Conservation (phyloP, 225 moss, liverwort and hornwort genomes). For the Straminergon stramineum region DNA sequence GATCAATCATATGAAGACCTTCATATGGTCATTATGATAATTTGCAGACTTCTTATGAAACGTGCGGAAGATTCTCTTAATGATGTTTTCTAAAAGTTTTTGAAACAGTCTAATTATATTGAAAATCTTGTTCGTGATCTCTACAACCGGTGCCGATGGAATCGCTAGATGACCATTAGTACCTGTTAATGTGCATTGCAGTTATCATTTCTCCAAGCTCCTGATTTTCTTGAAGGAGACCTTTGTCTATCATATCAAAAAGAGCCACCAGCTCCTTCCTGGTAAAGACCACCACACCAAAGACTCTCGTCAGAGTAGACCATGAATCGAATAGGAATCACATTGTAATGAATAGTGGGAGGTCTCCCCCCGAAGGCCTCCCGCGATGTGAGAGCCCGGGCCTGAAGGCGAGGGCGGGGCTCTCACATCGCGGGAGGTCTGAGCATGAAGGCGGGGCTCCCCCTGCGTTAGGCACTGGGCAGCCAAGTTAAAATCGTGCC, state of each 20-base stretch:
- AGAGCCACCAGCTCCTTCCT: constrained; percentile 80
- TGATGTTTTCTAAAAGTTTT: not conserved
- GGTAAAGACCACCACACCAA: not conserved
- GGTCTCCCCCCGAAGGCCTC: no score
- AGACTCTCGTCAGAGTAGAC: not conserved
- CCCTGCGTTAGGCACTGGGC: no score
- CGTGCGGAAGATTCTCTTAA: not conserved
- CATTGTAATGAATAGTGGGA: not conserved
- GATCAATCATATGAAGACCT: not conserved
- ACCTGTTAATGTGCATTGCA: constrained; percentile 53
- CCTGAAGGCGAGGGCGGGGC: no score
- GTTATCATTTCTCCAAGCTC: constrained; percentile 46
- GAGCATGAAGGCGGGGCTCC: no score
- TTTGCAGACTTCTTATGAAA: not conserved
- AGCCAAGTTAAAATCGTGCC: no score
- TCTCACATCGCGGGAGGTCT: no score
- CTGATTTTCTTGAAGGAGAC: constrained; percentile 44
- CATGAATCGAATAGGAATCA: not conserved
- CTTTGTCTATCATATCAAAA: constrained; percentile 58
- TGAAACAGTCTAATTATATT: not conserved
- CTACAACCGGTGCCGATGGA: not conserved
- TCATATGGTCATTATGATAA: not conserved
- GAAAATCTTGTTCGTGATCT: not conserved
- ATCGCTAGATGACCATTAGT: not conserved
- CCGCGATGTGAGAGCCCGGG: no score